Base-by-base conservation (phyloP, 164 flowering plant species). In the Dillenia suffruticosa region DNA sequence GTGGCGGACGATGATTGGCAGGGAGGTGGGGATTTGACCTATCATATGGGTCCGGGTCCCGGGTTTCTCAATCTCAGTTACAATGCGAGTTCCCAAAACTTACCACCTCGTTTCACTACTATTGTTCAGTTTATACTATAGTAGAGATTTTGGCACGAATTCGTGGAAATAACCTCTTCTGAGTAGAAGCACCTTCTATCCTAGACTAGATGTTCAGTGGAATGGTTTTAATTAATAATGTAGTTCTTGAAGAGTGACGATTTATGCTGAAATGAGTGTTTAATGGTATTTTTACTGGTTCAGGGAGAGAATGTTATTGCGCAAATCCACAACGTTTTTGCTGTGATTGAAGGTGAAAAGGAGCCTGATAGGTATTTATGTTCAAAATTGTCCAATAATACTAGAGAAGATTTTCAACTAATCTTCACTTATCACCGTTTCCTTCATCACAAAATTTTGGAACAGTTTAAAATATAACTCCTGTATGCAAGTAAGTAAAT, bases 1-100 rank as follows among this genome's bases (percentile, higher is more conserved):
- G 77, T 79, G 57, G 90, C 90, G 1, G 32, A 66, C 8, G 84
- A 72, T 45, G 88, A 81, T 68, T 88, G 95, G 95, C 86, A 83
- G 54, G 92, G 88, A 24, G 65, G 76, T 14, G 44, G 54, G 7
- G 82, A 70, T 1, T 75, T 77, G 0, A 63, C 56, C 53, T 88
- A 86, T 57, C 74, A 82, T 45, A 67, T 86, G 56, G 95, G 95
- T 10, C 92, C 95, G 11, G 95, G 95, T 2, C 92, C 92, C 8
- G 95, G 75, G 9, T 22, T 77, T 63, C 55, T 86, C 8, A 82
- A 82, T 60, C 84, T 88, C 57, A 78, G 67, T 54, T 88, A 84
- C 59, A 56, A 32, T 45, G 90, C 86, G 72, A 76, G 89, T 59
- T 12, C 24, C 46, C 24, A 8, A 22, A 9, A 48, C 51, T 44